Evolutionary conservation across 345 rosid species (phyloP).

Genomic region (Syzygium jambos): DNA sequence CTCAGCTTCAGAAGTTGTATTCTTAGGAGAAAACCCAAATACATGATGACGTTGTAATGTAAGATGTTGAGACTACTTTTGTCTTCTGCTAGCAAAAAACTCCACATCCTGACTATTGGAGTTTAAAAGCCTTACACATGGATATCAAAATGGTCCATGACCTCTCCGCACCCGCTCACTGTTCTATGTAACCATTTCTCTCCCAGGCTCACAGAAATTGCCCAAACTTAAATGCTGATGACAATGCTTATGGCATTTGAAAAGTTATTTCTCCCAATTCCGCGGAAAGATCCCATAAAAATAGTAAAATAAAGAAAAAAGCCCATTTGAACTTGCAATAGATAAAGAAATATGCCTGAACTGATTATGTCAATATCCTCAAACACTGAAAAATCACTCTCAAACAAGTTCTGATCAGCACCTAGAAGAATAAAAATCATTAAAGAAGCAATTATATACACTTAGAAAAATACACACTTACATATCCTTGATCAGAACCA

Average conservation of each 20-base stretch:
- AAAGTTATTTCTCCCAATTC: background rate
- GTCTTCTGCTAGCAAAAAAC: background rate
- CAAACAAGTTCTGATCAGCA: background rate
- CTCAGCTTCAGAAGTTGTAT: background rate
- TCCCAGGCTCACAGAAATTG: background rate
- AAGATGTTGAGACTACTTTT: background rate
- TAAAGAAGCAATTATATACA: background rate
- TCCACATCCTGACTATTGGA: background rate
- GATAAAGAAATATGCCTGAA: background rate
- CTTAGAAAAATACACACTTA: slow-evolving; percentile 19
- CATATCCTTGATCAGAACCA: slow-evolving; percentile 89
- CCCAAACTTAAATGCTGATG: background rate
- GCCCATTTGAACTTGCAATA: background rate
- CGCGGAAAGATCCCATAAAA: background rate
- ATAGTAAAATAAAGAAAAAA: background rate
- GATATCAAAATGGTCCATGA: background rate
- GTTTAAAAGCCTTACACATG: background rate
- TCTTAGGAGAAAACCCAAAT: background rate
- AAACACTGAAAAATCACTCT: background rate
- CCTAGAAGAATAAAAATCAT: background rate
- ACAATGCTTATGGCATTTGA: background rate
- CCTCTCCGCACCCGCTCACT: background rate
- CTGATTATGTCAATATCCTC: background rate
- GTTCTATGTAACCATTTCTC: background rate
- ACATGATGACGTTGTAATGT: background rate